These are phyloP conservation scores for Penicillium paxilli DNA, from an alignment of 495 filamentous ascomycete species.

Conservation along the genomic window DNA sequence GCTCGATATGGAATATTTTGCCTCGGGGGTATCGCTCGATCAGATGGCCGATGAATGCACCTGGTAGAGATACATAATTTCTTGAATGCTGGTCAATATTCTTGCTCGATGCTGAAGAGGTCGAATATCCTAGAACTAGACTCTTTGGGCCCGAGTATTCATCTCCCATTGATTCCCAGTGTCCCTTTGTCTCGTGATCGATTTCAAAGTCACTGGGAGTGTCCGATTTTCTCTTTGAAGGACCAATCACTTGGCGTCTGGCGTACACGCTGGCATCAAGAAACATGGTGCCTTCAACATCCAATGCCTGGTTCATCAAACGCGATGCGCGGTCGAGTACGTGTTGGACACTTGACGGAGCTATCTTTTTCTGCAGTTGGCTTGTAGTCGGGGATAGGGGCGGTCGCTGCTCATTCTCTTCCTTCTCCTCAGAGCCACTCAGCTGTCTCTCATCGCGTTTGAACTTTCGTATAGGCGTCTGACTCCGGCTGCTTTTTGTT, in stretches of 20 bases:
- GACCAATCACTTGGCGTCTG: conserved; percentile 19
- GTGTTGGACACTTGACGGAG: conserved; percentile 18
- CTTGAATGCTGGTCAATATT: conserved; percentile 8
- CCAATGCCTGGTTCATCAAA: conserved; percentile 27
- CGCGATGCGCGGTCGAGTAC: conserved; percentile 20
- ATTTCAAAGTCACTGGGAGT: background rate
- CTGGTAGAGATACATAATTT: conserved; percentile 31
- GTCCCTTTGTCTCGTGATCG: background rate
- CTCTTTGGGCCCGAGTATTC: conserved; percentile 14
- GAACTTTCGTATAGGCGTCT: conserved; percentile 18
- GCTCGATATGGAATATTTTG: conserved; percentile 58
- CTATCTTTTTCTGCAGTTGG: conserved; percentile 20
- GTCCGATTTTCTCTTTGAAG: background rate
- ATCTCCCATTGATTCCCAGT: background rate
- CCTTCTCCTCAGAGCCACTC: background rate
- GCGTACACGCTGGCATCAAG: conserved; percentile 27
- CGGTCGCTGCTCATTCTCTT: conserved; percentile 16
- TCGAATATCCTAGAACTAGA: conserved; percentile 22
- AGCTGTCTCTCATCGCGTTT: background rate
- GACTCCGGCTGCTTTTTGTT: background rate
- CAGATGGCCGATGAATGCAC: conserved; percentile 43
- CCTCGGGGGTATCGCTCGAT: conserved; percentile 55
- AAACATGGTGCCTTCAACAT: conserved; percentile 27
- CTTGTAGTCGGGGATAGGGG: conserved; percentile 22
- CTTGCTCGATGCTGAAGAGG: conserved; percentile 12